Base-by-base conservation (phyloP, 1,284 basidiomycete genomes). In the Gymnopus androsaceus region DNA sequence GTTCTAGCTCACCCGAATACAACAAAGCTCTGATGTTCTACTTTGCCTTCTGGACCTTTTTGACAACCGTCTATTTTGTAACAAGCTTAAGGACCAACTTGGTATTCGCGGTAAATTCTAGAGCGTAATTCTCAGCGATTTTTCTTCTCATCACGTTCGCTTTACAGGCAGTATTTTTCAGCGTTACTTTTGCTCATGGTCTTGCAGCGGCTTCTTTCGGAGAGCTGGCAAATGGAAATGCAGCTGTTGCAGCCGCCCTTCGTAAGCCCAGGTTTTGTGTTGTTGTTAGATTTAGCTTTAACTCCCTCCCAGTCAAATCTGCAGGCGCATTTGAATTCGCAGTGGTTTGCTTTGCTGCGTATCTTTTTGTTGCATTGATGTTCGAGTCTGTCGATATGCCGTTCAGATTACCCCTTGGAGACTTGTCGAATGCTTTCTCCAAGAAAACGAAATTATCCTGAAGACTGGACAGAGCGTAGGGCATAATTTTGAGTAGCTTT, bases 21-120 rank as follows among this genome's bases (percentile, higher is more conserved):
- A 62, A 62, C 56, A 56, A 59, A 38, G 63, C 56, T 2, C 28
- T 63, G 2, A 60, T 63, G 58, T 61, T 65, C 42, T 65, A 61
- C 42, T 62, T 60, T 28, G 57, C 59, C 1, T 60, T 62, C 33
- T 65, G 62, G 63, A 56, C 58, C 6, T 36, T 62, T 14, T 8
- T 57, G 2, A 57, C 55, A 37, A 28, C 52, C 11, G 33, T 62
- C 11, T 63, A 59, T 33, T 44, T 63, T 28, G 30, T 63, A 4
- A 49, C 59, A 15, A 53, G 57, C 17, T 50, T 63, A 21, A 59
- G 60, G 21, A 62, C 58, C 1, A 62, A 65, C 34, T n/a, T 60
- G 9, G 57, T 61, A 17, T 61, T 62, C 41, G 58, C 45, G 14
- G 63, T 63, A 15, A n/a, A 54, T 63, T 23, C 14, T 23, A 7